Evolutionary conservation across 768 basidiomycete species (phyloP), one percentile per base, ranked within the genome.

Genomic region (Sporobolomyces roseus): DNA sequence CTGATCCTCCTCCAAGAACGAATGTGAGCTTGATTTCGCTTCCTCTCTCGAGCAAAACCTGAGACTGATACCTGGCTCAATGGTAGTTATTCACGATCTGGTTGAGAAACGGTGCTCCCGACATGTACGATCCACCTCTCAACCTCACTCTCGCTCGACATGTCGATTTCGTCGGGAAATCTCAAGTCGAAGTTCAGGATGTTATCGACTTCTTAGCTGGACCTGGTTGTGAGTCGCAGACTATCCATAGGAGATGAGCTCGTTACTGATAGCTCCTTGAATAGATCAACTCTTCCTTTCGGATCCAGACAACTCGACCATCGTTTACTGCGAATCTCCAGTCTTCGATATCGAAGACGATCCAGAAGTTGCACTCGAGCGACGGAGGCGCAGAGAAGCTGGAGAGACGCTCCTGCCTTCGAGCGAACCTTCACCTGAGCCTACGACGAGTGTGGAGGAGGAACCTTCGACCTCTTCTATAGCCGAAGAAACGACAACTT

Each of bases 231-330:
- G 25, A 53, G 65, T 49, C 25, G 10, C 14, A 17, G 45, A 16
- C 14, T 25, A 25, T 19, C 23, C 29, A 41, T 41, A 9, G 10
- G 38, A 41, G 38, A 12, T 21, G 13, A 27, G 10, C 50, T 59
- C 1, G 33, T 62, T 5, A 23, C 4, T n/a, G 10, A 17, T 12
- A 25, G 23, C 9, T 27, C 2, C 30, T 13, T 14, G 6, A 12
- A 16, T 49, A 70, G 68, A 71, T 41, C 64, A 66, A 53, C 64
- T 71, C 43, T 71, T 71, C 64, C 35, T 71, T 38, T 13, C 64
- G 33, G 64, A 71, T 27, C 69, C 69, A 1, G 32, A 51, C 6
- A 38, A 66, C 32, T 36, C 69, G 0, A 43, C 25, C 25, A 59
- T 32, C 27, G 49, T 66, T n/a, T 71, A 71, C 36, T 45, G 45